Evolutionary conservation across 2,329 filamentous ascomycete species (phyloP).

Genomic region (Aureobasidium subglaciale): DNA sequence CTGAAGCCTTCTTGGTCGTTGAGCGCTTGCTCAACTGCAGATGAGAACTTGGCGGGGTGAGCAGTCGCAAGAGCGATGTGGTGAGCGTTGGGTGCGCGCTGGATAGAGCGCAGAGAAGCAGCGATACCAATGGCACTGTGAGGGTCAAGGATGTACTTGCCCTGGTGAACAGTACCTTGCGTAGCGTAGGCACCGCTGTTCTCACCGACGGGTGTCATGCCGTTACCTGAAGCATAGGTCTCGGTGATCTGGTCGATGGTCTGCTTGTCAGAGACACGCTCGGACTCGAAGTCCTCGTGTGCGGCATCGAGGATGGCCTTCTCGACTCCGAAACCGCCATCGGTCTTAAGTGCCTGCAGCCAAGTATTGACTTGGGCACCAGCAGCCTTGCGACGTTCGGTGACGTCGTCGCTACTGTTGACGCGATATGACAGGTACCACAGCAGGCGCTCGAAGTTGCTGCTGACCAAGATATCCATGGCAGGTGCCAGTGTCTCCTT

Average conservation of each 20-base stretch:
- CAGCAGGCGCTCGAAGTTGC: constrained; percentile 91
- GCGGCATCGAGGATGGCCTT: constrained; percentile 64
- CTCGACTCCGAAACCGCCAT: constrained; percentile 77
- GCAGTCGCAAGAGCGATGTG: constrained; percentile 88
- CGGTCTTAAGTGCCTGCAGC: constrained; percentile 71
- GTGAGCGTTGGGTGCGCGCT: constrained; percentile 43
- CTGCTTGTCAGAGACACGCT: constrained; percentile 54
- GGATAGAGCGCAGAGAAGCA: constrained; percentile 59
- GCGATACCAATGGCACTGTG: constrained; percentile 84
- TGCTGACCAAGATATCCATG: constrained; percentile 95
- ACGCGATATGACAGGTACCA: constrained; percentile 85
- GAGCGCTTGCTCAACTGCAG: constrained; percentile 74
- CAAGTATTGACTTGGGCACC: constrained; percentile 71
- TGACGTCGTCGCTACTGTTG: constrained; percentile 36
- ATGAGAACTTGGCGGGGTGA: constrained; percentile 90
- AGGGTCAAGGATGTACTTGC: constrained; percentile 78
- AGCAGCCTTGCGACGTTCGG: constrained; percentile 42
- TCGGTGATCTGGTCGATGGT: constrained; percentile 42
- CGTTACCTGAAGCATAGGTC: constrained; percentile 29
- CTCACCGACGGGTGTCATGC: constrained; percentile 26
- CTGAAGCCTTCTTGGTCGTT: constrained; percentile 63
- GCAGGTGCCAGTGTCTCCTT: constrained; percentile 90
- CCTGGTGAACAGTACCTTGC: constrained; percentile 30
- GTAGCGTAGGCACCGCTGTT: constrained; percentile 29
- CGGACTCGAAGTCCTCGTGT: constrained; percentile 70